Conservation (phyloP, 495 filamentous ascomycete species). For the Astrothelium macrocarpum region DNA sequence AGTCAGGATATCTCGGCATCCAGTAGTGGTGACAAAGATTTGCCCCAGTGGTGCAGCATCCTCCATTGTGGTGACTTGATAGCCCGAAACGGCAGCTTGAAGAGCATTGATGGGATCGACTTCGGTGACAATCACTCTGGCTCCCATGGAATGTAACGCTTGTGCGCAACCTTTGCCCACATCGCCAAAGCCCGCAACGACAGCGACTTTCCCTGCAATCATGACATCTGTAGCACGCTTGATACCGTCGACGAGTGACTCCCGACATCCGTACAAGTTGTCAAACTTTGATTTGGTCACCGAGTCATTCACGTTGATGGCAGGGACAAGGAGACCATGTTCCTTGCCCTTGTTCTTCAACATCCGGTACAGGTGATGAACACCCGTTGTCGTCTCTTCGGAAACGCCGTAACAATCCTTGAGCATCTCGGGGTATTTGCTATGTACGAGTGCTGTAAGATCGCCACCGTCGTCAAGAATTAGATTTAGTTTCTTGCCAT, state of each 20-base stretch:
- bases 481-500: conserved; percentile 90
- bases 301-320: conserved; percentile 99
- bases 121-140: conserved; percentile 92
- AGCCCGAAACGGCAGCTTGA: conserved; percentile 94
- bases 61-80: conserved; percentile 95
- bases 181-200: conserved; percentile 97
- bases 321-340: conserved; percentile 66
- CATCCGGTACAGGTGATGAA: conserved; percentile 98
- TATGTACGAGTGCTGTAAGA: conserved; percentile 89
- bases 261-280: conserved; percentile 98
- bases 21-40: conserved; percentile 99
- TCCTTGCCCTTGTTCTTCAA: conserved; percentile 62
- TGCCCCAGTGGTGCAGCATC: conserved; percentile 79
- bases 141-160: conserved; percentile 93
- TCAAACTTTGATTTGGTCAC: conserved; percentile 99
- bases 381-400: conserved; percentile 98
- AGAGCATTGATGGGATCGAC: conserved; percentile 99
- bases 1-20: conserved; percentile 93
- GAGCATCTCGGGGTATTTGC: conserved; percentile 95
- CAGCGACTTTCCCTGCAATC: conserved; percentile 97
- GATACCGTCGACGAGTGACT: conserved; percentile 98
- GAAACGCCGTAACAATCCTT: conserved; percentile 96
- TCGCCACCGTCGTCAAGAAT: conserved; percentile 99
- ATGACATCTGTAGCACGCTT: conserved; percentile 99
- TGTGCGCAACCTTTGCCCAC: conserved; percentile 98